Evolutionary conservation across 371 early-diverging fungal species (phyloP), one percentile per base, ranked within the genome.

Genomic region (Capniomyces stellatus): DNA sequence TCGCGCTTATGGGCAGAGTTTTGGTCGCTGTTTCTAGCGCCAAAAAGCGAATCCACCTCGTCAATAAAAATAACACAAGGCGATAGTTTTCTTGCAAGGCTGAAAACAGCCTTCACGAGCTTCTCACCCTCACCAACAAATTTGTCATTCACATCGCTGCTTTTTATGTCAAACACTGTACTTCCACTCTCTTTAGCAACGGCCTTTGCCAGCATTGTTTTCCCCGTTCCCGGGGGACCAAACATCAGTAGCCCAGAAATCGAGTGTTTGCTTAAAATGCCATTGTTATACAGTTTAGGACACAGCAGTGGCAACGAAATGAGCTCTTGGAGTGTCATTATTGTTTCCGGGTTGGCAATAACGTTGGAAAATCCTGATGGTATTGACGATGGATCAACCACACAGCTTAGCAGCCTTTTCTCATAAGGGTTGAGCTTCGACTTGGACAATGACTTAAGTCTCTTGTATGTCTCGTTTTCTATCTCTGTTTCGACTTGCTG

Each of bases 81-180:
- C 12, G 86, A 70, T 3, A 94, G 68, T 59, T 94, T 92, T 52
- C 97, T 74, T 3, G 99, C 99, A 42, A 95, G 75, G 41, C 92
- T 85, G 64, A 99, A 99, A 12, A 95, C 75, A 0, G 98, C 98
- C 69, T 75, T 73, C 21, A 90, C 89, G 51, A 93, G 89, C 67
- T 93, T 95, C 67, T 98, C 99, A 40, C 94, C 91, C 64, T 99
- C 98, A 27, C 99, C 99, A 18, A 93, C 85, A 65, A 92, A 95
- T 77, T 93, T 98, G 61, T 92, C 89, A 58, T 82, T 85, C 54
- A 98, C 76, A 61, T 93, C 91, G 46, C 89, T 87, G n/a, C 91
- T 87, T 52, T 90, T 83, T 43, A 99, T 87, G 51, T 83, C 79
- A 56, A 93, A 73, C 72, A 98, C 90, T 54, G 81, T 77, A 31